Base-by-base conservation (phyloP, 2,329 filamentous ascomycete genomes). In the Alternaria incomplexa region DNA sequence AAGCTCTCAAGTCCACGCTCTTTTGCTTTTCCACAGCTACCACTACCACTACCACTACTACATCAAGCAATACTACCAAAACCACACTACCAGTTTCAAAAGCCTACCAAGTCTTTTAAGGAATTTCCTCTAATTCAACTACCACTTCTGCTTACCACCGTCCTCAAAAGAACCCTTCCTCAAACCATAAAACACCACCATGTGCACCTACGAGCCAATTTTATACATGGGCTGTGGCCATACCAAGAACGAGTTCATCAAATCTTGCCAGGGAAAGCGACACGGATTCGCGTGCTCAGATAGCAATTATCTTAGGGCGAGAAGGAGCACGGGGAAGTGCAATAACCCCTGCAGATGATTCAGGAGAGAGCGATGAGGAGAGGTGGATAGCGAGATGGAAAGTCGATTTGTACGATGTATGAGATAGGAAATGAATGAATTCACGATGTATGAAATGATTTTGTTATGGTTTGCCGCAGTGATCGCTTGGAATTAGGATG, bases 81-180 rank as follows among this genome's bases (percentile, higher is more conserved):
- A 51, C 26, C 17, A 32, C 11, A 10, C 1, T 6, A 12, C n/a
- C 20, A 15, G 17, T 12, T 12, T 32, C 26, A 17, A 15, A 12
- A 50, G 10, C 26, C 17, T 1, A 30, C n/a, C 47, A 15, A 20
- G 1, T 1, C 1, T 5, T 12, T 15, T 1, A 13, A 4, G 1
- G 3, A 6, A 4, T 50, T 2, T 4, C 8, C 11, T 5, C 5
- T 8, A 40, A 11, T 10, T 11, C 32, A 40, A 40, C 36, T 40
- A 10, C 36, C 36, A 40, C 8, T 6, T 40, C 36, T 3, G 36
- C 36, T 1, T 17, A 40, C 36, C 36, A 40, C n/a, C 36, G 36
- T 40, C 10, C 7, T 47, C 45, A 47, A 9, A 47, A 47, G 20
- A 6, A 15, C 7, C 48, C 3, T 23, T 40, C 15, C 36, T 17